Evolutionary conservation across 768 basidiomycete genomes (phyloP), one percentile per base, ranked within the genome.

Genomic region (Ephemerocybe angulata): DNA sequence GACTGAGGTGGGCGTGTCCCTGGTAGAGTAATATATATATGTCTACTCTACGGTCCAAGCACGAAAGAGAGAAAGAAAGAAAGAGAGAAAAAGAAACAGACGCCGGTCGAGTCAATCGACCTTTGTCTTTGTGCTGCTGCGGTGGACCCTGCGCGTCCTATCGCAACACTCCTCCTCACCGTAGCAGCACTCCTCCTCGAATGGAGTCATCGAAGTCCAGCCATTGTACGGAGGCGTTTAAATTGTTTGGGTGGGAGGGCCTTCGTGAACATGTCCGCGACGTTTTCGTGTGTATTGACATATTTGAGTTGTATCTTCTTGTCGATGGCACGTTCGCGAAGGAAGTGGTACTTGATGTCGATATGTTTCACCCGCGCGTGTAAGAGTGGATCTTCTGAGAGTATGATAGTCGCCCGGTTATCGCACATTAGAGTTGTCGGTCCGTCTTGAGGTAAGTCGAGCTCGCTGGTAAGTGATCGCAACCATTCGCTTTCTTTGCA

Each of bases 381-480:
- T 52, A 66, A 64, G 1, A 59, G 42, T 0, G 74, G 65, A 48
- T 79, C 72, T 5, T 65, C 56, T 0, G 71, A 56, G 3, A 78
- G 62, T 1, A 50, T 58, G 24, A 73, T 73, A 0, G 76, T 65
- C 0, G 68, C 69, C 19, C 69, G 60, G 55, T 78, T 80, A 60
- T 80, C 70, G 41, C 62, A 62, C 22, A 43, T 57, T 29, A 65
- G 62, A 0, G 54, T 53, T 37, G 54, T 57, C 7, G 58, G 28
- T n/a, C 12, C 17, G 0, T 28, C 8, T 10, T 38, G 50, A 2
- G 35, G 13, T 3, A 63, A 28, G 30, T 53, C 49, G 8, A 64
- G 38, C 24, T 58, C 53, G 1, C 37, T 35, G 2, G 64, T 38
- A 10, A 66, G 47, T 1, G 53, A 50, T 1, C 53, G 53, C 17